Base-by-base conservation (phyloP, 2,329 filamentous ascomycete species). In the Fusarium musae region DNA sequence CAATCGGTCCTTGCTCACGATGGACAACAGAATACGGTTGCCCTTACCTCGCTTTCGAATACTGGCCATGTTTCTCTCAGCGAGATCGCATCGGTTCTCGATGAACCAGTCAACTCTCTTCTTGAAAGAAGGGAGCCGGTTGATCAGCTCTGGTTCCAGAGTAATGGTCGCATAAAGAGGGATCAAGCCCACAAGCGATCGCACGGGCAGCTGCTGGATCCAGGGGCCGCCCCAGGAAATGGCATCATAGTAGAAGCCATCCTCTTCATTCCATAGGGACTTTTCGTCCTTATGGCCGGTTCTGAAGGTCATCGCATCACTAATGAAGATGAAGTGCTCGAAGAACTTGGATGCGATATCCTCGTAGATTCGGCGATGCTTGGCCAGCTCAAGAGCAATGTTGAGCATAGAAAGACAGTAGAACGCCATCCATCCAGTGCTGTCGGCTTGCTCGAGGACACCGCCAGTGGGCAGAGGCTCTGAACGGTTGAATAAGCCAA, bases 281-380 rank as follows among this genome's bases (percentile, higher is more conserved):
- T 94, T 90, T 78, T 96, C 93, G 80, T 85, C 91, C 85, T 83
- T 92, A 83, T 82, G 87, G 77, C 84, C 94, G 77, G 87, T 89
- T 83, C 88, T 92, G 87, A 93, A 95, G 1, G 93, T 94, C 96
- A 98, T 98, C 65, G 96, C 96, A 84, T 98, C 96, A 79, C 94
- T 97, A 82, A 98, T 98, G 82, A 98, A 92, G 79, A 98, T 93
- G 84, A 98, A 98, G 80, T 98, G 96, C 85, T 98, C 96, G 78
- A 98, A 98, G 86, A 98, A 98, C 83, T 98, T 98, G 57, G 95
- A 97, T 4, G 96, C 95, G 85, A 98, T 93, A 79, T 98, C 96
- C 85, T 98, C 96, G 82, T 98, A 98, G 64, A 92, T 97, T 44
- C 95, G 92, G 50, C 96, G 92, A 81, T 98, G 94, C 85, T 98